Base-by-base conservation (phyloP, 1,284 basidiomycete species). In the Cerrena zonata region DNA sequence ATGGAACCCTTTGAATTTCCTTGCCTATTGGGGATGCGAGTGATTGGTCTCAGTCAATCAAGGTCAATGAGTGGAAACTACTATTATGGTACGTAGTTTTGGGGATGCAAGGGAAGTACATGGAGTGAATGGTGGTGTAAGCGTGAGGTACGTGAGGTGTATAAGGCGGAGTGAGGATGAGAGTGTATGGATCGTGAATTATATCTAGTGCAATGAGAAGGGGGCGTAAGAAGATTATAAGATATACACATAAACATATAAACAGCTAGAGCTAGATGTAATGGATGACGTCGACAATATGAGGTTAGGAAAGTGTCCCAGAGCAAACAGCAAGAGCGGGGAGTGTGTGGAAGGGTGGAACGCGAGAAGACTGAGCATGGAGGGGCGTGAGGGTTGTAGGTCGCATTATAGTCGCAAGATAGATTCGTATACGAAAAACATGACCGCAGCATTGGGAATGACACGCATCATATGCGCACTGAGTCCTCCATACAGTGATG, bases 391-490 rank as follows among this genome's bases (percentile, higher is more conserved):
- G n/a, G n/a, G n/a, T n/a, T n/a, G n/a, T n/a, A n/a, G n/a, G n/a
- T n/a, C 15, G 7, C 25, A 37, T 47, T 42, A 58, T 57, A 54
- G 52, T 80, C 80, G 74, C 26, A 90, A 70, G 23, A 82, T 69
- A 13, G 84, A 85, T 63, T 91, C 88, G 58, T 90, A 90, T 64
- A 91, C 89, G 53, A 80, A 84, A 70, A 88, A 99, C 93, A 98
- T 99, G 58, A 96, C 92, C 1, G 89, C 90, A 0, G 95, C 95
- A 60, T 99, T 99, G 2, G 95, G 95, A 1, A 98, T 91, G 48
- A 99, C 95, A 44, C 95, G 84, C 78, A 99, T 86, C 52, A 99
- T 76, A 69, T 99, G 96, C 0, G 95, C 94, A 48, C 86, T 90
- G 48, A 99, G 78, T 3, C 96, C 96, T 27, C 93, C 89, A 62